phyloP scores from a whole-genome alignment of 805 yeast species.

The Hanseniaspora mollemarum region DNA sequence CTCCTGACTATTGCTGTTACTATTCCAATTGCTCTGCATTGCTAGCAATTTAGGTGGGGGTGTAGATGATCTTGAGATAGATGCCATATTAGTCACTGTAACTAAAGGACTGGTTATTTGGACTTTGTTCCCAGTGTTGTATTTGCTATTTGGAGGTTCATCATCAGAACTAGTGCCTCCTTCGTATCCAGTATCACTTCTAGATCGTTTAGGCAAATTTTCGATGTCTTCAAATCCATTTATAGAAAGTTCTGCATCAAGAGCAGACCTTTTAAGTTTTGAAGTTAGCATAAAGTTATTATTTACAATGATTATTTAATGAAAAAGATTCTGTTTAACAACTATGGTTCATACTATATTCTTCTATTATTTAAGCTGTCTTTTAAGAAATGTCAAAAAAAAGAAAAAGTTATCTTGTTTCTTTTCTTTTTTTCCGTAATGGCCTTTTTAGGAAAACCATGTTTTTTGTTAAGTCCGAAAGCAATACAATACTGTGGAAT shows the following conservation, averaged over 20 bases:
- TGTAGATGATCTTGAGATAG: constrained; percentile 10
- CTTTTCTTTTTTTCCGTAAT: not conserved
- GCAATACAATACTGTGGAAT: too few relatives aligned
- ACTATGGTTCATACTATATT: not conserved
- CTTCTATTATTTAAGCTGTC: not conserved
- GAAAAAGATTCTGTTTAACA: too few relatives aligned
- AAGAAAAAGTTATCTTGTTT: not conserved
- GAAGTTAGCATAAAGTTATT: constrained; percentile 2
- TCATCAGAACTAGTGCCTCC: constrained; percentile 8
- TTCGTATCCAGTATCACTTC: constrained; percentile 6
- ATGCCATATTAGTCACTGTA: not conserved
- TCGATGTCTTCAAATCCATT: constrained; percentile 3
- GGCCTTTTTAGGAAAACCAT: not conserved
- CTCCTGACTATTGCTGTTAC: not conserved
- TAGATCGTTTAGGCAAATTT: constrained; percentile 7
- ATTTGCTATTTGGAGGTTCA: not conserved
- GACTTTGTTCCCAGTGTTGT: not conserved
- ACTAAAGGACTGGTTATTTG: constrained; percentile 11
- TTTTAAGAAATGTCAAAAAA: not conserved
- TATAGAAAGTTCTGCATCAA: constrained; percentile 12
- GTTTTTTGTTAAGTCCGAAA: too few relatives aligned
- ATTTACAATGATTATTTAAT: not conserved
- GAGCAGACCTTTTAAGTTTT: constrained; percentile 12
- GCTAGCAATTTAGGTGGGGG: constrained; percentile 5
- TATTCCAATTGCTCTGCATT: constrained; percentile 1